Base-by-base conservation (phyloP, 768 basidiomycete species). In the Boletus rubropictus region DNA sequence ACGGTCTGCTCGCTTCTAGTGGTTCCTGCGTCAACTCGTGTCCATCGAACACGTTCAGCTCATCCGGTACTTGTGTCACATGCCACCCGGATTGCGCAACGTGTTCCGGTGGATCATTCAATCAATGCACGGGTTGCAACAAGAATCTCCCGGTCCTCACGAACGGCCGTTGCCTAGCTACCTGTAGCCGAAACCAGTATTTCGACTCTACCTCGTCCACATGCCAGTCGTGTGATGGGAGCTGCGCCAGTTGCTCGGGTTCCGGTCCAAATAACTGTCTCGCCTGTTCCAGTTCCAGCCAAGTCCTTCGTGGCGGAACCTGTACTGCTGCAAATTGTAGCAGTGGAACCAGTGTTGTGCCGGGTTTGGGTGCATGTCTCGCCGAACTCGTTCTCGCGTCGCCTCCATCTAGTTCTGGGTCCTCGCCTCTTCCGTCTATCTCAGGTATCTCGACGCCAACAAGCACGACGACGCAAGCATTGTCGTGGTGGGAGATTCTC, bases 81-180 rank as follows among this genome's bases (percentile, higher is more conserved):
- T 95, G 92, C 64, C 90, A 94, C 50, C 81, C 89, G 0, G 92
- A 94, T 60, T 95, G 91, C 58, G 80, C 79, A 14, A 81, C 84
- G 2, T 95, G 92, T 66, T 80, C 81, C 20, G 89, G 89, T n/a
- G 57, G 76, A 18, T 77, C 81, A 0, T 89, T 89, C 69, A 81
- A 79, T 59, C 83, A 91, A 60, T 95, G 91, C 66, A 74, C 80
- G 7, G 77, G 78, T 39, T 93, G 90, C 58, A 73, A 80, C 27
- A 57, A 80, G 22, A 67, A 72, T 18, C 78, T 81, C 0, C 90
- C 89, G 0, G 86, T 91, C 32, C 79, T 83, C 38, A 78, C 77
- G 32, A 80, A 77, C 44, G 88, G 88, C 22, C 76, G 89, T 43
- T 92, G 89, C 62, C 74, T 91, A 9, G 77, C 84, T 21, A 86